Base-by-base conservation (phyloP, 2,329 filamentous ascomycete genomes). In the Cordyceps javanica region DNA sequence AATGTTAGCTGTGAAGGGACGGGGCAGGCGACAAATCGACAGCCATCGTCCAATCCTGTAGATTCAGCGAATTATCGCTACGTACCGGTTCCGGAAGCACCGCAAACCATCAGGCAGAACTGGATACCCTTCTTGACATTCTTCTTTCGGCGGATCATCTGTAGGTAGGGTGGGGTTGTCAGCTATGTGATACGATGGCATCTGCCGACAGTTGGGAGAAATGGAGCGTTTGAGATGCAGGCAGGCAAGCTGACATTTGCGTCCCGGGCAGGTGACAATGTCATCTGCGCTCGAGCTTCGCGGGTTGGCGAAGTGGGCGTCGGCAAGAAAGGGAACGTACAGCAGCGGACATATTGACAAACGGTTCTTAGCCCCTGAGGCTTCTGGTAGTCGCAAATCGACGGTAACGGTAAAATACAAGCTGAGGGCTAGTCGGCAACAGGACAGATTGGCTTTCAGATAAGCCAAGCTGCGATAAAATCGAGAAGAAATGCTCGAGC, bases 71-170 rank as follows among this genome's bases (percentile, higher is more conserved):
- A 2, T 21, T 13, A n/a, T 26, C 62, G 59, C 60, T 59, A 78
- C 83, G 70, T 86, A 96, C 91, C 94, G 77, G 94, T 97, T 76
- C 94, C 94, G 68, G 93, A 97, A 73, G 94, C 94, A 81, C 94
- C 94, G 74, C 94, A 97, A 71, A 99, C 94, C 94, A 99, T 99
- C 85, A 99, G 79, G 77, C 92, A 97, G 82, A 99, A 99, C 83
- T 99, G 94, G 73, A 99, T 97, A 73, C 94, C 94, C 86, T 97
- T 97, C 89, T 97, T 97, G 80, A 99, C 93, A 85, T 99, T 97
- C 90, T 99, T 99, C 93, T 99, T 99, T 78, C 91, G 89, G 79
- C 94, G 92, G 75, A 97, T 92, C 89, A 96, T 94, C 77, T 95
- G 90, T 86, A 75, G 62, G 28, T n/a, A 57, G 57, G 46, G 45